These are phyloP conservation scores for Chlamydomonas schloesseri DNA, from an alignment of 139 green algal species.

Conservation along the genomic window DNA sequence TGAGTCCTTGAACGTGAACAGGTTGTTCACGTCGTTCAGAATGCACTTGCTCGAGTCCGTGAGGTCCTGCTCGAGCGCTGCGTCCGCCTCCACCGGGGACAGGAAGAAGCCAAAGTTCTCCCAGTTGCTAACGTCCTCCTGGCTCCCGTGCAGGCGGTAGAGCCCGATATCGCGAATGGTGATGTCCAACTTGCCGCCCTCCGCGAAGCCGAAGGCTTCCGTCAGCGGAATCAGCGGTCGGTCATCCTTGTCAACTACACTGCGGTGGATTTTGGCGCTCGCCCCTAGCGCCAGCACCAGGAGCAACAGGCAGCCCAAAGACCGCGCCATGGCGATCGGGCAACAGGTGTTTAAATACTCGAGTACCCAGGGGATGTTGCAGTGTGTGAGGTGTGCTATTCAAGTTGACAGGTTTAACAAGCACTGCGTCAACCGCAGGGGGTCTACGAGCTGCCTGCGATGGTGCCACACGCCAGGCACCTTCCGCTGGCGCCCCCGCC, in stretches of 20 bases:
- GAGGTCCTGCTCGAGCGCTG: constrained; percentile 50
- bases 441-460: too few species aligned
- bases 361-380: too few species aligned
- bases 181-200: constrained; percentile 67
- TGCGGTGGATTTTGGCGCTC: constrained; percentile 53
- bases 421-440: too few species aligned
- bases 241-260: constrained; percentile 64
- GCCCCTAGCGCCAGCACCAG: neutral
- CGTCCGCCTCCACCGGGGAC: constrained; percentile 53
- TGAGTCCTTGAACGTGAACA: constrained; percentile 65
- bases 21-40: constrained; percentile 46
- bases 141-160: constrained; percentile 38
- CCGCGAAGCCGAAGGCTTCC: constrained; percentile 77
- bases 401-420: too few species aligned
- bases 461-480: too few species aligned
- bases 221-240: constrained; percentile 72
- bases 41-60: constrained; percentile 51
- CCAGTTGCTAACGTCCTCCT: neutral
- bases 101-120: constrained; percentile 71
- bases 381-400: too few species aligned
- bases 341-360: neutral
- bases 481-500: too few species aligned
- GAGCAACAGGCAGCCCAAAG: neutral
- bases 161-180: constrained; percentile 62
- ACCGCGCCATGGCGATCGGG: neutral